These are phyloP conservation scores for Peronospora belbahrii DNA, from an alignment of 352 stramenopile species.

Conservation along the genomic window DNA sequence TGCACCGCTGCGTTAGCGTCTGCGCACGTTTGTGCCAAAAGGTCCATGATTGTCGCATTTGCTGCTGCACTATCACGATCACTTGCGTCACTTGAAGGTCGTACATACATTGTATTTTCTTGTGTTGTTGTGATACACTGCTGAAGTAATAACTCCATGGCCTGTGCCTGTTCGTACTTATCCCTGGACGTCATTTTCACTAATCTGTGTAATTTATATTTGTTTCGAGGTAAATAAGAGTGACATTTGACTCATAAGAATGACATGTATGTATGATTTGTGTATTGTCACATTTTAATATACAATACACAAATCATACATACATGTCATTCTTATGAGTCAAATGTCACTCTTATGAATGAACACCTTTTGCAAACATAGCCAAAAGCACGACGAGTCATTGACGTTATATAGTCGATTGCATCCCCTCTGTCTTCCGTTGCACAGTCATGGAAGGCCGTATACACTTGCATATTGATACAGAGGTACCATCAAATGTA, in stretches of 20 bases:
- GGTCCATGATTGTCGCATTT: constrained; percentile 51
- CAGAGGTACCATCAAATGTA: constrained; percentile 71
- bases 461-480: constrained; percentile 50
- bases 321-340: not conserved
- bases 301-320: too few relatives aligned
- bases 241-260: not conserved
- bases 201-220: too few relatives aligned
- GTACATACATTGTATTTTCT: not conserved
- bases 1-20: constrained; percentile 47
- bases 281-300: too few relatives aligned
- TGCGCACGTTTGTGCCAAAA: constrained; percentile 56
- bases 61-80: constrained; percentile 12
- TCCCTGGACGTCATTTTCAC: constrained; percentile 15
- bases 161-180: constrained; percentile 44
- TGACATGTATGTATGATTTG: too few relatives aligned
- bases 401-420: too few relatives aligned
- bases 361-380: not conserved
- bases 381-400: too few relatives aligned
- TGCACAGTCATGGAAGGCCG: constrained; percentile 24
- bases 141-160: constrained; percentile 52
- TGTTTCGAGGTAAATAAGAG: too few relatives aligned
- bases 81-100: not conserved
- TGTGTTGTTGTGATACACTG: constrained; percentile 33
- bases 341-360: not conserved
- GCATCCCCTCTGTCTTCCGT: not conserved